Evolutionary conservation across 176 grass and related monocot species (phyloP), one percentile per base, ranked within the genome.

Genomic region (Cenchrus purpureus): DNA sequence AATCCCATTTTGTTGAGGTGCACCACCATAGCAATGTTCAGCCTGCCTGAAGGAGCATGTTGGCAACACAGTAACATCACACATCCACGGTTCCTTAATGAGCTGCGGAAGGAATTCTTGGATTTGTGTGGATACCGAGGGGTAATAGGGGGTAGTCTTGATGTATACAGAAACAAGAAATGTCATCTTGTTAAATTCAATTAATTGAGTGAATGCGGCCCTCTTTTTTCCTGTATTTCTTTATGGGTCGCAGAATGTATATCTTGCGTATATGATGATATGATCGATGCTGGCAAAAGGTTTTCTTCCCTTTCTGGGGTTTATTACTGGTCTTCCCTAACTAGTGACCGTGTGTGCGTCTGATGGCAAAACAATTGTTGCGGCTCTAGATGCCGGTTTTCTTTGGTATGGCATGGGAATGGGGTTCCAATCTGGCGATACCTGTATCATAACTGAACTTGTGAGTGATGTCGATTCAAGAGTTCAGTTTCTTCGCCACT

Each of bases 91-190:
- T 86, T 19, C 73, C 40, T 72, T 73, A 50, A 20, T 51, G 59
- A 59, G 31, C 67, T 14, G 67, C 50, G 0, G 79, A 44, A 32
- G 51, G 66, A 61, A 31, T 78, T 44, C 3, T 76, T 77, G 15
- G 54, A 51, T n/a, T n/a, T 79, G 15, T 61, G 68, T 71, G 59
- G 34, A 51, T 53, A 81, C 43, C 17, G 53, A 79, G 75, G 75
- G 25, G 74, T 71, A 13, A 12, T 42, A 59, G 60, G 2, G 13
- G 68, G 68, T 68, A 74, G 42, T 68, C 80, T 40, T 67, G 22
- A 55, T 84, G 76, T 87, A 76, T 80, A 84, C 80, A 70, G 44
- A 75, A 79, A 68, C 84, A 80, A 83, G 53, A 62, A 87, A 32
- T 62, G n/a, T 17, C 14, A 48, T 28, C 19, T 74, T 73, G 44